Percentiles rank a stretch among this genome's conserved stretches.
These are phyloP conservation scores for Pythium aristosporum DNA, from an alignment of 352 stramenopile species.

Conservation along the genomic window DNA sequence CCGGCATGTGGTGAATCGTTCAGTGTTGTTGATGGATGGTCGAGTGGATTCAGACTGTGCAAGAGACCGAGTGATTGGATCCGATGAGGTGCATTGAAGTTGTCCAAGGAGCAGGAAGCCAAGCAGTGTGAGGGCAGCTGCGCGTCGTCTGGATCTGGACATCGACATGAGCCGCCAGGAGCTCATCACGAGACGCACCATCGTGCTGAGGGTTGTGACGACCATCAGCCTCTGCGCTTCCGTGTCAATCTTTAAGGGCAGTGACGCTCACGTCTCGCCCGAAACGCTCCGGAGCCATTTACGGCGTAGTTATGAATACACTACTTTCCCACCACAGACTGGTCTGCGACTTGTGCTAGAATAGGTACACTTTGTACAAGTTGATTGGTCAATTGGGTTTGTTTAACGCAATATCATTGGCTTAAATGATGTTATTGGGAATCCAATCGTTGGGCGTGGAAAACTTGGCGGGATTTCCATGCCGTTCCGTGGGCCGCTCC, in stretches of 20 bases:
- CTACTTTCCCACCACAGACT: not conserved
- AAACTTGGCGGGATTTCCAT: slow-evolving; percentile 26
- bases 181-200: not conserved
- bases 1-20: not conserved
- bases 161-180: not conserved
- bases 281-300: not conserved
- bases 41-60: not conserved
- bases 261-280: not conserved
- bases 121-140: not conserved
- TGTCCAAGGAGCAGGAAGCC: not conserved
- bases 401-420: slow-evolving; percentile 8
- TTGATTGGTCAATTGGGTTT: slow-evolving; percentile 8
- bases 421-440: not conserved
- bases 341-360: slow-evolving; percentile 2
- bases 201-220: not conserved
- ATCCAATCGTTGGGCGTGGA: slow-evolving; percentile 22
- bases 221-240: not conserved
- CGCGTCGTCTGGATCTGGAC: not conserved
- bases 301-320: not conserved
- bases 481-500: not conserved
- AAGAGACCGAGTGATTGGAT: not conserved
- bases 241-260: no score
- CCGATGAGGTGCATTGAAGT: not conserved
- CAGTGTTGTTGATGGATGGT: not conserved
- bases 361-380: slow-evolving; percentile 13